A percentile compares a stretch with the other conserved stretches of the same genome.
Conservation (phyloP, 371 early-diverging fungal genomes). For the Mortierella sp. region DNA sequence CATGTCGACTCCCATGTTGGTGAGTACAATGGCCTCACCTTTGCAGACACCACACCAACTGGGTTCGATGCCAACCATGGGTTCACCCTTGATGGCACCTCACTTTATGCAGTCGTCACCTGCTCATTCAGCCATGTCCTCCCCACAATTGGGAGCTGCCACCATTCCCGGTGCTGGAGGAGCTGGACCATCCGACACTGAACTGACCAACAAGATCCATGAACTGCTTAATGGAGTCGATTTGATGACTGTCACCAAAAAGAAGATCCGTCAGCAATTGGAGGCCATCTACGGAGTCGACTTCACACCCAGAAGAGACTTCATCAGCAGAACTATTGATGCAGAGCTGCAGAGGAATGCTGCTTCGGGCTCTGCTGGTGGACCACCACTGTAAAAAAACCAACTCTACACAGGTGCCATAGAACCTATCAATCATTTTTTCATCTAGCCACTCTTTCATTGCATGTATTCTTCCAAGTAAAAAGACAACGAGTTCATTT, state of each 20-base stretch:
- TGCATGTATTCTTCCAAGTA: too few species aligned
- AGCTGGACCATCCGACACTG: conserved; percentile 75
- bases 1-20: conserved; percentile 2
- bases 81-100: conserved; percentile 23
- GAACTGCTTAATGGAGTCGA: conserved; percentile 80
- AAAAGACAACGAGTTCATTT: too few species aligned
- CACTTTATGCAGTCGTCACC: conserved; percentile 23
- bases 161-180: conserved; percentile 8
- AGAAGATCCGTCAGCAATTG: conserved; percentile 88
- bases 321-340: conserved; percentile 89
- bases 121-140: conserved; percentile 11
- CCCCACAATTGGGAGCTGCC: conserved; percentile 5
- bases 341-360: conserved; percentile 58
- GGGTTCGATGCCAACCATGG: conserved; percentile 16
- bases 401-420: neutral
- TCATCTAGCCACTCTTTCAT: too few species aligned
- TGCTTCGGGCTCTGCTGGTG: neutral
- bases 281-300: conserved; percentile 80
- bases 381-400: conserved; percentile 14
- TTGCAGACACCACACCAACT: conserved; percentile 8
- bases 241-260: conserved; percentile 84
- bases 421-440: neutral
- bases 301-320: conserved; percentile 79
- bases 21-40: neutral
- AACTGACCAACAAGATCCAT: conserved; percentile 78